phyloP scores from a whole-genome alignment of 768 basidiomycete genomes.

The Tricholoma matsutake region DNA sequence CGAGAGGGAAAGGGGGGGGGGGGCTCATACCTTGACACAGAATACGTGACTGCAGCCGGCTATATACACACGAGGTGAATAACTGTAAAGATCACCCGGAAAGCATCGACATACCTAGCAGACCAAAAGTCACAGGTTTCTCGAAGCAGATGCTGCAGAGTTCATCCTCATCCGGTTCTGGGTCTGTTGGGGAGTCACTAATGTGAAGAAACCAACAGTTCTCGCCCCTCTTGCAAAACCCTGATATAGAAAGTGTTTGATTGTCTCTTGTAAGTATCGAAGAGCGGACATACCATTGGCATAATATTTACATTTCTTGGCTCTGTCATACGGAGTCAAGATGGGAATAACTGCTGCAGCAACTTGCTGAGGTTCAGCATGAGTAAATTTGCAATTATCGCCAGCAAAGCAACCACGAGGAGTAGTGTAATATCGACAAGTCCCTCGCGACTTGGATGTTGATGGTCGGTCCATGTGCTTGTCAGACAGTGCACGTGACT shows the following conservation, averaged over 20 bases:
- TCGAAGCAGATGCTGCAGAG: slow-evolving; percentile 76
- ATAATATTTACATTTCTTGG: slow-evolving; percentile 68
- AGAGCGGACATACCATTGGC: slow-evolving; percentile 43
- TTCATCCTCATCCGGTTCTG: slow-evolving; percentile 42
- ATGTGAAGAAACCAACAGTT: slow-evolving; percentile 76
- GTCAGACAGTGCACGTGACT: slow-evolving; percentile 1
- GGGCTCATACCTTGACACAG: slow-evolving; percentile 56
- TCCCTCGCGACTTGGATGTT: slow-evolving; percentile 65
- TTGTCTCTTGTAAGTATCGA: neutral
- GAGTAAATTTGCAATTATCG: slow-evolving; percentile 70
- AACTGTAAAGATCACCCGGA: neutral
- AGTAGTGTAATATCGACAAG: slow-evolving; percentile 64
- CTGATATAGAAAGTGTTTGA: slow-evolving; percentile 29
- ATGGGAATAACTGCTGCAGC: neutral
- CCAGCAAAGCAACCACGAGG: slow-evolving; percentile 67
- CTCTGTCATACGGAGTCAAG: slow-evolving; percentile 63
- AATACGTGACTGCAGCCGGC: slow-evolving; percentile 77
- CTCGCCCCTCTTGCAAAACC: slow-evolving; percentile 68
- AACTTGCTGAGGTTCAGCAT: slow-evolving; percentile 37
- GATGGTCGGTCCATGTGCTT: slow-evolving; percentile 38
- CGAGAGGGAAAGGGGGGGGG: neutral
- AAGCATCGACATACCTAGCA: slow-evolving; percentile 49
- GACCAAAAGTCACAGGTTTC: slow-evolving; percentile 62
- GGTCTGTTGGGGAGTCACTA: slow-evolving; percentile 19
- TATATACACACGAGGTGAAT: slow-evolving; percentile 23